phyloP scores from a whole-genome alignment of 2,329 filamentous ascomycete species.

The Emericellopsis cladophorae region DNA sequence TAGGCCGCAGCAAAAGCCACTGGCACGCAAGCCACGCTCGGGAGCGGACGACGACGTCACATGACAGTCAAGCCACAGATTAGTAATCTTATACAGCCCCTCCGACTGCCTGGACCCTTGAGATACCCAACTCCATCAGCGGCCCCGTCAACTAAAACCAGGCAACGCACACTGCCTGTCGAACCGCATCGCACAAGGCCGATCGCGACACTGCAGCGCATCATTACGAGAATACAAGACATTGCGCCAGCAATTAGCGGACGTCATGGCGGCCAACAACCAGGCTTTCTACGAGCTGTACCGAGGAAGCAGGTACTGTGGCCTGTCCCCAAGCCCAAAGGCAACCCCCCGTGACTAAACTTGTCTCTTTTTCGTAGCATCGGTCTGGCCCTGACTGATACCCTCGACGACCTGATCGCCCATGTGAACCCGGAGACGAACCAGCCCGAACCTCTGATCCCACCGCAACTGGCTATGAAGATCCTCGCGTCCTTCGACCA shows the following conservation, averaged over 20 bases:
- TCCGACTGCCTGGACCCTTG: background rate
- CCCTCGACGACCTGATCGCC: slow-evolving; percentile 90
- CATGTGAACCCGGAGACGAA: slow-evolving; percentile 54
- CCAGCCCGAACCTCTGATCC: no score
- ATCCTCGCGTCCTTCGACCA: slow-evolving; percentile 93
- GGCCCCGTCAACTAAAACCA: background rate
- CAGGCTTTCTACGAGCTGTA: slow-evolving; percentile 86
- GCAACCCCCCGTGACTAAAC: slow-evolving; percentile 3
- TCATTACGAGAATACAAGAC: no score
- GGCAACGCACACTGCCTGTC: background rate
- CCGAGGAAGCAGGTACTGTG: slow-evolving; percentile 80
- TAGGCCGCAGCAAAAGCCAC: background rate
- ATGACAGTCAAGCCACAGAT: slow-evolving; percentile 1
- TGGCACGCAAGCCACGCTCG: background rate
- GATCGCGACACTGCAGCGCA: no score
- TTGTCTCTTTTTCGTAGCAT: slow-evolving; percentile 46
- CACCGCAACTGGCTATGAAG: slow-evolving; percentile 93
- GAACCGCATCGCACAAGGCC: no score
- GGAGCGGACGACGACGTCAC: slow-evolving; percentile 3
- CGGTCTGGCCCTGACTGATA: slow-evolving; percentile 86
- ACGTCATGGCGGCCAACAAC: slow-evolving; percentile 31
- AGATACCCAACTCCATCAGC: no score
- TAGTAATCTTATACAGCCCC: background rate
- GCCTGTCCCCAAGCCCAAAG: slow-evolving; percentile 5
- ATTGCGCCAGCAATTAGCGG: no score